A percentile compares a stretch with the other conserved stretches of the same genome.
phyloP scores from a whole-genome alignment of 2,329 filamentous ascomycete genomes.

The Aureobasidium uvarum region DNA sequence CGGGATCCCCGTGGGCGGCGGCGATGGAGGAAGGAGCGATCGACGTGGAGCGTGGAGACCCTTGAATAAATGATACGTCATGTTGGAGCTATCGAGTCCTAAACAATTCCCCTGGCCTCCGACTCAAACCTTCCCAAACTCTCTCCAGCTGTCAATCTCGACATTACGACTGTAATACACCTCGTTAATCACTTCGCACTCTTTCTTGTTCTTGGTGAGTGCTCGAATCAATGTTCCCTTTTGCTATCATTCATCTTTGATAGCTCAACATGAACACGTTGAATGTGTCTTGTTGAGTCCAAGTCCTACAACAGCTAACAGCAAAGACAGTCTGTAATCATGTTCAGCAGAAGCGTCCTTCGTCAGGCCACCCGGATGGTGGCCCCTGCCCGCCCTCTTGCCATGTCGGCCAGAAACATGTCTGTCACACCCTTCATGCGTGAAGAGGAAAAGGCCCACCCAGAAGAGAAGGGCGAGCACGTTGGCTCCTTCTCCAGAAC shows the following conservation, averaged over 20 bases:
- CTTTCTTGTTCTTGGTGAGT: not conserved
- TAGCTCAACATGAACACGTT: not conserved
- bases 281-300: not conserved
- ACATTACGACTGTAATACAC: not conserved
- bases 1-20: constrained; percentile 1
- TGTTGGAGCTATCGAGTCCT: constrained; percentile 9
- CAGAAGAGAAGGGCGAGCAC: constrained; percentile 40
- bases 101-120: constrained; percentile 8
- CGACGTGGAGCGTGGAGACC: not conserved
- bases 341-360: constrained; percentile 38
- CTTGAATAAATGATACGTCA: not conserved
- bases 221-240: not conserved
- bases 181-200: not conserved
- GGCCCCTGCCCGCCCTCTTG: constrained; percentile 28
- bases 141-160: not conserved
- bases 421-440: constrained; percentile 17
- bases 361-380: constrained; percentile 37
- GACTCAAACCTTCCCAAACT: constrained; percentile 4
- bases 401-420: constrained; percentile 20
- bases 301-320: not conserved
- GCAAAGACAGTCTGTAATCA: constrained; percentile 24
- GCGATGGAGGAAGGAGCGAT: not conserved
- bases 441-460: constrained; percentile 31
- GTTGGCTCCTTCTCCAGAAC: constrained; percentile 75
- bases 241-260: not conserved